These are phyloP conservation scores for Penicillium sp. DNA, from an alignment of 2,329 filamentous ascomycete genomes.

Conservation along the genomic window DNA sequence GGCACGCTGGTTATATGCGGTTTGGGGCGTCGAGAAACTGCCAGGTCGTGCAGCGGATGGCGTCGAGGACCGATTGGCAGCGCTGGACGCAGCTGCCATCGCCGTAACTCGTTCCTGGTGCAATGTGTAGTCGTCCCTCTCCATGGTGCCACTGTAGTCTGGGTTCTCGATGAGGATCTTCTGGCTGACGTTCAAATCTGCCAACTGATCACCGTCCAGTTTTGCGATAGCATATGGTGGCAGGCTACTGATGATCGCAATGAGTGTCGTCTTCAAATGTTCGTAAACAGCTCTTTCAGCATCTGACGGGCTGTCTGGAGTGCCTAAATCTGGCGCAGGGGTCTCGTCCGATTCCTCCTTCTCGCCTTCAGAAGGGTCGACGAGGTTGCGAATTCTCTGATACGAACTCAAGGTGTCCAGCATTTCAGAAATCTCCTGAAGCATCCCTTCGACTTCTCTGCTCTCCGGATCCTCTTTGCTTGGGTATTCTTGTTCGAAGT, in stretches of 20 bases:
- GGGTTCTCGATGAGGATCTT: constrained; percentile 71
- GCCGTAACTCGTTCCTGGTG: constrained; percentile 46
- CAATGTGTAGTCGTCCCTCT: constrained; percentile 70
- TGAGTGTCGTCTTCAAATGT: constrained; percentile 70
- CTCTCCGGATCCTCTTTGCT: constrained; percentile 38
- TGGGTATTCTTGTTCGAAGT: constrained; percentile 20
- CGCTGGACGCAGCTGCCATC: constrained; percentile 30
- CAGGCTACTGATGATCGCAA: constrained; percentile 69
- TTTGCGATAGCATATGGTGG: constrained; percentile 85
- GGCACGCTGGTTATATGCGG: constrained; percentile 36
- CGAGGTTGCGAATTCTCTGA: constrained; percentile 59
- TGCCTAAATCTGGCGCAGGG: constrained; percentile 32
- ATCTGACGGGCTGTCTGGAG: constrained; percentile 52
- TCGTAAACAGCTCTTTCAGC: constrained; percentile 64
- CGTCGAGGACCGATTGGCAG: constrained; percentile 35
- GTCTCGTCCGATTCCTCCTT: constrained; percentile 32
- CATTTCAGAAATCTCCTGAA: constrained; percentile 59
- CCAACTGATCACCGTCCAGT: constrained; percentile 80
- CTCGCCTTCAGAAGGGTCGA: constrained; percentile 26
- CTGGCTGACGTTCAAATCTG: constrained; percentile 76
- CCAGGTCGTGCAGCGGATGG: constrained; percentile 32
- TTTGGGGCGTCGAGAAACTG: constrained; percentile 30
- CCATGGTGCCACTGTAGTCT: constrained; percentile 75
- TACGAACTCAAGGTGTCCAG: constrained; percentile 62
- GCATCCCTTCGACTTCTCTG: constrained; percentile 51